Evolutionary conservation across 2,329 filamentous ascomycete species (phyloP), one percentile per base, ranked within the genome.

Genomic region (Sporothrix humicola): DNA sequence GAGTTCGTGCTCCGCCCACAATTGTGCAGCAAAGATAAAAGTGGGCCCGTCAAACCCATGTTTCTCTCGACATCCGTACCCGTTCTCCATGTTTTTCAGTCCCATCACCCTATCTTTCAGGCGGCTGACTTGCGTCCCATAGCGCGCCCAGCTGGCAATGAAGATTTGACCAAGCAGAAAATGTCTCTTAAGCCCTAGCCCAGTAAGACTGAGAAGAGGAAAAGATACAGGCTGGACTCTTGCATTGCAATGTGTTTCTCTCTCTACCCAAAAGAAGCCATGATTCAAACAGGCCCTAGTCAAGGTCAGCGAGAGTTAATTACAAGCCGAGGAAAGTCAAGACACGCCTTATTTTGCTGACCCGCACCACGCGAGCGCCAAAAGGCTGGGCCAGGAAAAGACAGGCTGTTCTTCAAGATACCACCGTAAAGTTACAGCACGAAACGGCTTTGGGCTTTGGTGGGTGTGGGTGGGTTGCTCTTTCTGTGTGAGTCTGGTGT

Each of bases 291-390:
- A 37, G 31, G 4, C 31, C 31, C 31, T 6, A 37, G 7, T 37
- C 31, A 37, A 37, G 31, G 31, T 37, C 31, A 37, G 31, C 31
- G 31, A 37, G 31, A 37, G 7, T 37, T 37, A 37, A 37, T 7
- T 37, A 71, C 72, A 70, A 73, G 70, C 74, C 74, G 74, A 74
- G 48, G 73, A 70, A 52, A 54, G 63, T 68, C 46, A 50, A 68
- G 9, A 68, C 23, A 68, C 65, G 74, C 69, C 73, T 70, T 63
- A 42, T 20, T 56, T 26, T 61, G 54, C 50, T 68, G 69, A 69
- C 72, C 69, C 69, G 72, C 72, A 66, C 66, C 72, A 68, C 54
- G 56, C 63, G 71, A 72, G 69, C 61, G 63, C 61, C 61, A 66
- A 72, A 46, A 66, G 63, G 50, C 56, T 48, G n/a, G 15, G 31